These are phyloP conservation scores for Pythium scleroteichum DNA, from an alignment of 352 stramenopile genomes.

Conservation along the genomic window DNA sequence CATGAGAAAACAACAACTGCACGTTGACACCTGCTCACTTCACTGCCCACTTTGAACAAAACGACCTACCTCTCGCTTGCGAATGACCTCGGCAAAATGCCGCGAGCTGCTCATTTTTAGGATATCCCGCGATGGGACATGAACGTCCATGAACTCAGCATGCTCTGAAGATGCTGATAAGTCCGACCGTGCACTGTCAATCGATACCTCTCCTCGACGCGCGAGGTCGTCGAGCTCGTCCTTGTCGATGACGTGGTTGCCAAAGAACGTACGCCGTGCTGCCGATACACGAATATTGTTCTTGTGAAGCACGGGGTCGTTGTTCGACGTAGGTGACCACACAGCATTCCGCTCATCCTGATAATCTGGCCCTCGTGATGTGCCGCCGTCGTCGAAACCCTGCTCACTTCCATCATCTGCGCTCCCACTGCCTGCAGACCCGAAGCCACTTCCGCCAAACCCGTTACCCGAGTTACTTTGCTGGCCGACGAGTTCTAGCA, in stretches of 20 bases:
- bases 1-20: not conserved
- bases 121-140: conserved; percentile 77
- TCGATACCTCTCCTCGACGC: conserved; percentile 7
- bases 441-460: conserved; percentile 48
- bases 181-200: conserved; percentile 61
- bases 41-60: not conserved
- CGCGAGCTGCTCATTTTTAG: conserved; percentile 88
- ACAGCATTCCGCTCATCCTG: conserved; percentile 53
- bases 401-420: conserved; percentile 29
- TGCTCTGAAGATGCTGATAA: conserved; percentile 30
- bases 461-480: conserved; percentile 57
- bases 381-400: conserved; percentile 23
- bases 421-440: conserved; percentile 27
- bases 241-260: conserved; percentile 26
- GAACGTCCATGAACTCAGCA: conserved; percentile 45
- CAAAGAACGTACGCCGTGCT: not conserved
- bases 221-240: conserved; percentile 29
- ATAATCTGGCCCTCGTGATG: conserved; percentile 33
- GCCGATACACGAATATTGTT: conserved; percentile 82
- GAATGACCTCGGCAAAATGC: conserved; percentile 77
- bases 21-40: not conserved
- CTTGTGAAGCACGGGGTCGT: conserved; percentile 64
- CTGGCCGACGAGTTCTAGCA: conserved; percentile 76
- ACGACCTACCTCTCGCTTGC: conserved; percentile 74
- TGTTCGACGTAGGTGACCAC: conserved; percentile 73